Conservation (phyloP, 2,329 filamentous ascomycete genomes). For the Amesomyces nigricolor region DNA sequence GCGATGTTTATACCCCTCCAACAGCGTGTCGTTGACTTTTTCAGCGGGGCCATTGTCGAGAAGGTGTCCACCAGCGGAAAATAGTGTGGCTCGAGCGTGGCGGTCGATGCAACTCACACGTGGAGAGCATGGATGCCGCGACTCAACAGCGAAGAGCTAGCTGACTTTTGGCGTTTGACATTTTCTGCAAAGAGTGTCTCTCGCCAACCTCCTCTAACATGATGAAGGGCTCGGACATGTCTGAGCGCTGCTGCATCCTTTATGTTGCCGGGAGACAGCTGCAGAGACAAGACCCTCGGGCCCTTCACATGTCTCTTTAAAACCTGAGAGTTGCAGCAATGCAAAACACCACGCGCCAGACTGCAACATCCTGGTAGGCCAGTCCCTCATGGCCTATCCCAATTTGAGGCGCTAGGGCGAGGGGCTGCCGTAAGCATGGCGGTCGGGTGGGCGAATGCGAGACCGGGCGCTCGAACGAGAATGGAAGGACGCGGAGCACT, state of each 20-base stretch:
- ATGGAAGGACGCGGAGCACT: background rate
- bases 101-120: background rate
- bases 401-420: background rate
- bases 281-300: background rate
- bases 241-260: no score
- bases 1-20: no score
- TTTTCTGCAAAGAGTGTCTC: background rate
- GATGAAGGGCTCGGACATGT: no score
- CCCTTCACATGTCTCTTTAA: no score
- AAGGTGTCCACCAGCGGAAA: background rate
- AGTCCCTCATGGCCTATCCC: background rate
- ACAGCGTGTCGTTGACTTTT: no score
- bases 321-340: background rate
- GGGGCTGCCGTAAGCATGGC: slow-evolving; percentile 4
- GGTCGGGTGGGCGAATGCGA: background rate
- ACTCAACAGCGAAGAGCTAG: background rate
- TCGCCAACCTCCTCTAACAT: background rate
- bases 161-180: no score
- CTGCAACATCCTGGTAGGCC: background rate
- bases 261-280: no score
- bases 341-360: slow-evolving; percentile 12
- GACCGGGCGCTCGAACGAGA: background rate
- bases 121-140: background rate
- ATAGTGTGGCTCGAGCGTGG: no score
- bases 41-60: no score